These are phyloP conservation scores for Aphanomyces euteiches DNA, from an alignment of 352 stramenopile species.

Conservation along the genomic window DNA sequence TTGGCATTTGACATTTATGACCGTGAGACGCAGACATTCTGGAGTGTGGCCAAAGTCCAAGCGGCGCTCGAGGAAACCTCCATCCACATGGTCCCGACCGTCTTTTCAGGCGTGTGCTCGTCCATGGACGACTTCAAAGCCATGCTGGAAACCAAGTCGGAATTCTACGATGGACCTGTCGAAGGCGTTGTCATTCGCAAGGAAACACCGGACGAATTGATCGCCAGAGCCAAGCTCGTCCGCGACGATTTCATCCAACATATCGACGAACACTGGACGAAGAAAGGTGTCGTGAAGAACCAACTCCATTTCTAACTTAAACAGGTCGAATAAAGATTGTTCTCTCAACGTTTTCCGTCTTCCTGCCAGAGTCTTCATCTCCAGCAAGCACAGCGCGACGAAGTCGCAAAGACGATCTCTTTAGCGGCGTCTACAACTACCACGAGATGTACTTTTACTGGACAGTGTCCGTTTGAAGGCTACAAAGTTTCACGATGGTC, in stretches of 20 bases:
- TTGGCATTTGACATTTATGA: constrained; percentile 83
- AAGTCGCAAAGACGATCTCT: too few species aligned
- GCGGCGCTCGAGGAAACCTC: not conserved
- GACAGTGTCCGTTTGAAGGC: too few species aligned
- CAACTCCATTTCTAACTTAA: not conserved
- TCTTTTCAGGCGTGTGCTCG: not conserved
- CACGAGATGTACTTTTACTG: too few species aligned
- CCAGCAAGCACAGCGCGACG: too few species aligned
- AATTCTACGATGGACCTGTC: constrained; percentile 5
- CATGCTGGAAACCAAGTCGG: not conserved
- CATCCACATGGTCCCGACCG: constrained; percentile 16
- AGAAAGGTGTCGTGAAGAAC: constrained; percentile 9
- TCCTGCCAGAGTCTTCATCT: too few species aligned
- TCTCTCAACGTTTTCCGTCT: too few species aligned
- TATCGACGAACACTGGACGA: constrained; percentile 7
- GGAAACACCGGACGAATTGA: not conserved
- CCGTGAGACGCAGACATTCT: constrained; percentile 46
- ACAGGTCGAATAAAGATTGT: too few species aligned
- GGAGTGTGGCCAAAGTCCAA: constrained; percentile 38
- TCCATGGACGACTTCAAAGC: not conserved
- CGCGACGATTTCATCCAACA: constrained; percentile 15
- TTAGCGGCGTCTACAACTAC: too few species aligned
- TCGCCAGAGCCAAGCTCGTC: not conserved
- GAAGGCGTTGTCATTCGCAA: constrained; percentile 15
- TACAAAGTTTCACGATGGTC: too few species aligned